Base-by-base conservation (phyloP, 305 asterid genomes). In the Coffea humblotiana region DNA sequence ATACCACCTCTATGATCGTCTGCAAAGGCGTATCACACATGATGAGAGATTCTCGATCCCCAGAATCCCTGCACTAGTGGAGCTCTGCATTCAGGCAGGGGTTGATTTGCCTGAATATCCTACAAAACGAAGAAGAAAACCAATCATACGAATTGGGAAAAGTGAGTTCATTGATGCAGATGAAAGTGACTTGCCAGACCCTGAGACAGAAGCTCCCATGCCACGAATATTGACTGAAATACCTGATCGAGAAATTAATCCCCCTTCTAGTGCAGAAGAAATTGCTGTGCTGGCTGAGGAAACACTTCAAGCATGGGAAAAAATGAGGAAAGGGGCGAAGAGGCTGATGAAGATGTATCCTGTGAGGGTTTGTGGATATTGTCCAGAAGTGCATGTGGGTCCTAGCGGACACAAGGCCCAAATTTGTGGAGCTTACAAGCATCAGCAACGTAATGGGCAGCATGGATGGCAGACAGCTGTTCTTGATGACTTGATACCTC, bases 71-170 rank as follows among this genome's bases (percentile, higher is more conserved):
- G 97, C 98, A 63, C 80, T 96, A 27, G 94, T 90, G 18, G 98
- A 96, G 91, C 98, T 96, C 80, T 96, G 99, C 88, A 90, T 95
- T 81, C 99, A 95, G 88, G 97, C 96, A 45, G 99, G 99, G 67
- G 98, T 96, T 23, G 96, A 94, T 73, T 83, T 92, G 74, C 94
- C 95, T 0, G 97, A 90, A 71, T 96, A 90, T 74, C 99, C 97
- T 13, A 90, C 97, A 67, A 96, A 96, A 83, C 88, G 97, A 86
- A 90, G 98, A 87, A 89, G 99, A 84, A 96, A 96, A 83, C 98
- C 98, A 64, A 78, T 94, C 72, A 88, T 96, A 78, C 92, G 95
- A 77, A 90, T 90, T 1, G 90, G 98, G 6, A 96, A 90, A 86
- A 91, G 84, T 35, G 98, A 96, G 87, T 96, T 90, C 19, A 75